These are phyloP conservation scores for Pyrus communis DNA, from an alignment of 306 rosid genomes.

Conservation along the genomic window DNA sequence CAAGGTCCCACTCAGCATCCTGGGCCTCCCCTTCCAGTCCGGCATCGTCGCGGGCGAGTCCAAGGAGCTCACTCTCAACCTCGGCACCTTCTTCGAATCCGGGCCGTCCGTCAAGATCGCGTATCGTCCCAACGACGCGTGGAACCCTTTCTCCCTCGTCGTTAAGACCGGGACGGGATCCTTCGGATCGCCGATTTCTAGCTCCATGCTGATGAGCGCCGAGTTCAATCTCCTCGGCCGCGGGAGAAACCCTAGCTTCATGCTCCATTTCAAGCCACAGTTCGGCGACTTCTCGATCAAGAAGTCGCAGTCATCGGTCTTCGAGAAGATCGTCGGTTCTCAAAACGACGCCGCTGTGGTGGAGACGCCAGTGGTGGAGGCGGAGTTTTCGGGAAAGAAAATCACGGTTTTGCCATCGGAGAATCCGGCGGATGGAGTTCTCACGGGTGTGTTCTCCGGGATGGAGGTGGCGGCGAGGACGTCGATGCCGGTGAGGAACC, in stretches of 20 bases:
- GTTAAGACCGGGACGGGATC: slow-evolving; percentile 70
- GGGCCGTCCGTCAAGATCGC: slow-evolving; percentile 56
- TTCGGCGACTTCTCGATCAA: slow-evolving; percentile 81
- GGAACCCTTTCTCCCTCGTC: slow-evolving; percentile 62
- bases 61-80: slow-evolving; percentile 73
- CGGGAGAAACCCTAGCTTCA: slow-evolving; percentile 50
- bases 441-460: slow-evolving; percentile 48
- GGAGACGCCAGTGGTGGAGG: slow-evolving; percentile 32
- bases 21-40: slow-evolving; percentile 78
- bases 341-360: slow-evolving; percentile 11
- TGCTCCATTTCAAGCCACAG: slow-evolving; percentile 81
- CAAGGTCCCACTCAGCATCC: slow-evolving; percentile 62
- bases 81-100: slow-evolving; percentile 62
- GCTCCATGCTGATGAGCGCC: slow-evolving; percentile 74
- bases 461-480: slow-evolving; percentile 67
- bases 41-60: slow-evolving; percentile 76
- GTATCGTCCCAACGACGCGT: slow-evolving; percentile 65
- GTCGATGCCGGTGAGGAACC: slow-evolving; percentile 41
- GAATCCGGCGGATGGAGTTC: slow-evolving; percentile 16
- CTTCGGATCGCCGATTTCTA: slow-evolving; percentile 59
- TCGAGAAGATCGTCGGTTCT: slow-evolving; percentile 18
- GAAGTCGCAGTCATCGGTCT: slow-evolving; percentile 64
- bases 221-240: slow-evolving; percentile 52
- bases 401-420: slow-evolving; percentile 18
- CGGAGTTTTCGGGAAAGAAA: slow-evolving; percentile 25